Evolutionary conservation across 78 protist species (phyloP).

Genomic region (Paulinella micropora): DNA sequence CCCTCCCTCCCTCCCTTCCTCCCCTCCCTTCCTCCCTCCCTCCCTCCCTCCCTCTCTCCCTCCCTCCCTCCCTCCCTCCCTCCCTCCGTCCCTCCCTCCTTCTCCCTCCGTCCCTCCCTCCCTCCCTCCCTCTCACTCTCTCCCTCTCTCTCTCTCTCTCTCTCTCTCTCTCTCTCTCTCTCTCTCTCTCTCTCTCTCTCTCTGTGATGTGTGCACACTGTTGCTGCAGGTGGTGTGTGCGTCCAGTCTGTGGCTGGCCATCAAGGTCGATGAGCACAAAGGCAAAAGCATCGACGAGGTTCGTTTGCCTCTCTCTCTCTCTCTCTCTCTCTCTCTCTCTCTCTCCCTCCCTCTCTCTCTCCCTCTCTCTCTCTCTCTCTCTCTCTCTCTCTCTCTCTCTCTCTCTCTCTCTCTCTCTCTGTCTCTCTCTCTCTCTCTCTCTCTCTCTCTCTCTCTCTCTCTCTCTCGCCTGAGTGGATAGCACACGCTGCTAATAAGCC

Average conservation of each 20-base stretch:
- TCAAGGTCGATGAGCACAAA: background rate
- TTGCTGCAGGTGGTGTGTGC: background rate
- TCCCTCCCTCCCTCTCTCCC: background rate
- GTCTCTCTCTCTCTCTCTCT: too few relatives aligned
- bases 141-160: too few relatives aligned
- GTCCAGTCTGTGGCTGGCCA: background rate
- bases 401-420: background rate
- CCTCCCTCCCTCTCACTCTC: too few relatives aligned
- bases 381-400: background rate
- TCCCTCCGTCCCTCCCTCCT: too few relatives aligned
- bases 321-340: background rate
- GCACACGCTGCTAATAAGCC: too few relatives aligned
- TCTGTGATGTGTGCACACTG: background rate
- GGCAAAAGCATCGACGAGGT: background rate
- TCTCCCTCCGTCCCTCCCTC: too few relatives aligned
- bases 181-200: background rate
- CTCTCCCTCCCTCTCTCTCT: background rate
- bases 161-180: background rate
- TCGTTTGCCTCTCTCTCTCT: background rate
- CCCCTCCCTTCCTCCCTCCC: background rate
- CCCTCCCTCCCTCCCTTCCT: too few relatives aligned
- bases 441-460: too few relatives aligned
- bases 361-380: background rate
- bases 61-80: background rate
- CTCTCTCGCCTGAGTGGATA: too few relatives aligned